A percentile compares a stretch with the other conserved stretches of the same genome.
These are phyloP conservation scores for Paraleonurus japonicus DNA, from an alignment of 257 asterid species.

Conservation along the genomic window DNA sequence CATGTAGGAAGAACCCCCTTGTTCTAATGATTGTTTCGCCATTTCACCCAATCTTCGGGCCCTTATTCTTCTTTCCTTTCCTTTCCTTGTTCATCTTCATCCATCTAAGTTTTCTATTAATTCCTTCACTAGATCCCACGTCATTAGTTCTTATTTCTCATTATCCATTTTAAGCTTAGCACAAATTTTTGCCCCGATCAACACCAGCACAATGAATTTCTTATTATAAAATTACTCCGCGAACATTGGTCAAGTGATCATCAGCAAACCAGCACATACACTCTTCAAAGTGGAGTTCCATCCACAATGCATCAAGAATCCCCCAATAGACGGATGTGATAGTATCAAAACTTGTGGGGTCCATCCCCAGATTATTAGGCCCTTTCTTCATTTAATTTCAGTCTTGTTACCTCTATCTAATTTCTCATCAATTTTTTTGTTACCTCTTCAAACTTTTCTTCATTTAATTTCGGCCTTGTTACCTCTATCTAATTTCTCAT, in stretches of 20 bases:
- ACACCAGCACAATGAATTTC: constrained; percentile 29
- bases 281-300: constrained; percentile 41
- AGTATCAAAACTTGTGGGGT: constrained; percentile 44
- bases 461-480: constrained; percentile 23
- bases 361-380: constrained; percentile 43
- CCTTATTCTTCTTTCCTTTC: constrained; percentile 34
- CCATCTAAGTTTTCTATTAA: constrained; percentile 28
- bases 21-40: constrained; percentile 33
- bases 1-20: constrained; percentile 39
- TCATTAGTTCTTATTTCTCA: constrained; percentile 5
- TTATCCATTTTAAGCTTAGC: too few species aligned
- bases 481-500: constrained; percentile 30
- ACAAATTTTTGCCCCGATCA: constrained; percentile 26
- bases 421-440: too few species aligned
- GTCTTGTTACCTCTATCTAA: too few species aligned
- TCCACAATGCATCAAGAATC: constrained; percentile 39
- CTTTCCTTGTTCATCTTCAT: constrained; percentile 31
- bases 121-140: constrained; percentile 23
- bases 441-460: constrained; percentile 22
- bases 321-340: constrained; percentile 36
- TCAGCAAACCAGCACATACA: constrained; percentile 28
- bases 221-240: constrained; percentile 40
- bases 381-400: constrained; percentile 30
- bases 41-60: constrained; percentile 30
- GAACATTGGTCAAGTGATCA: constrained; percentile 42